phyloP scores from a whole-genome alignment of 192 early-diverging fungal species.

The Podila minutissima region DNA sequence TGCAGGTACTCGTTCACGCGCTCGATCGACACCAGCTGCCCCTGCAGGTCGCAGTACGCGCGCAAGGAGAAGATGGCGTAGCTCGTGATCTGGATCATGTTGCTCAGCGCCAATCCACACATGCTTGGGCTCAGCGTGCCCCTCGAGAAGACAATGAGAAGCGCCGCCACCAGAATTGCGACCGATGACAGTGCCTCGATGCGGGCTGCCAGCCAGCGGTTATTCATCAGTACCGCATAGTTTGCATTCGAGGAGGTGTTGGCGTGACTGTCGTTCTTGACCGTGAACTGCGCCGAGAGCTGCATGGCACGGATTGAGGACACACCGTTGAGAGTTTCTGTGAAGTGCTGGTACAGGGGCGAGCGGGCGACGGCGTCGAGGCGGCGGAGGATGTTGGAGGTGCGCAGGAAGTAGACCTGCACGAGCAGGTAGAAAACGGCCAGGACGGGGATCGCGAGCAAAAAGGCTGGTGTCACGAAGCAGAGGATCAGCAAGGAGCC shows the following conservation, averaged over 20 bases:
- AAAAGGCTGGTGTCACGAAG: slow-evolving; percentile 46
- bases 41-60: not conserved
- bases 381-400: slow-evolving; percentile 81
- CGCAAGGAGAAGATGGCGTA: not conserved
- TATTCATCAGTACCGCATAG: slow-evolving; percentile 53
- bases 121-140: slow-evolving; percentile 67
- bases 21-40: not conserved
- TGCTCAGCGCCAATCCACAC: slow-evolving; percentile 80
- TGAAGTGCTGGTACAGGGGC: slow-evolving; percentile 80
- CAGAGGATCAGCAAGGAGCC: slow-evolving; percentile 52
- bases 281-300: slow-evolving; percentile 4
- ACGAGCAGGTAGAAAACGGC: slow-evolving; percentile 55
- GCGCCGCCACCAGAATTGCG: slow-evolving; percentile 65
- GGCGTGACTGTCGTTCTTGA: not conserved
- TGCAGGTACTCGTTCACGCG: not conserved
- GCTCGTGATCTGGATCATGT: not conserved
- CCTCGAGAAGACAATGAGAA: slow-evolving; percentile 60
- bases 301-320: slow-evolving; percentile 73
- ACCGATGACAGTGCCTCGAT: slow-evolving; percentile 73
- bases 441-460: slow-evolving; percentile 56
- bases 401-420: slow-evolving; percentile 69
- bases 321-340: slow-evolving; percentile 67
- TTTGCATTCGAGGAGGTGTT: slow-evolving; percentile 15
- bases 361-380: slow-evolving; percentile 78
- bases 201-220: slow-evolving; percentile 73